Percentiles rank a stretch among this genome's conserved stretches.
These are phyloP conservation scores for Boehmeria nivea DNA, from an alignment of 306 rosid species.

Conservation along the genomic window DNA sequence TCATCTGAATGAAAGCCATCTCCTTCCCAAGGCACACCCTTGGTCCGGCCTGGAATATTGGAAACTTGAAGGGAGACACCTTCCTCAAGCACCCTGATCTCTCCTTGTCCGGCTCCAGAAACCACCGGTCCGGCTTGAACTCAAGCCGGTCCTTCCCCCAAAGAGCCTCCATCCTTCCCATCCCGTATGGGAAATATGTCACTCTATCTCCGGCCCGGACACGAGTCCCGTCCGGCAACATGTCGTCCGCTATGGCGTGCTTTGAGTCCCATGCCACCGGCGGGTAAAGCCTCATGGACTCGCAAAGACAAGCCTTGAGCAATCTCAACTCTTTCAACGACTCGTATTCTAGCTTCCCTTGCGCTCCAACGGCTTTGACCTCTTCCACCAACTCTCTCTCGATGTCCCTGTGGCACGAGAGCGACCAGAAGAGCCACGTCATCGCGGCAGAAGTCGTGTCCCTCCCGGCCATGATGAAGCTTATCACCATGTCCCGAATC, in stretches of 20 bases:
- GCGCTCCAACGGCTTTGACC: constrained; percentile 8
- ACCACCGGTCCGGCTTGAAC: constrained; percentile 82
- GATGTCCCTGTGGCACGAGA: constrained; percentile 35
- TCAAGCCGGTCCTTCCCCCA: constrained; percentile 77
- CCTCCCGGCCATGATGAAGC: constrained; percentile 85
- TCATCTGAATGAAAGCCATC: constrained; percentile 86
- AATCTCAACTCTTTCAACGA: constrained; percentile 41
- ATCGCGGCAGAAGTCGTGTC: constrained; percentile 90
- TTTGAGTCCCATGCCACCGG: constrained; percentile 95
- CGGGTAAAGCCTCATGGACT: constrained; percentile 82
- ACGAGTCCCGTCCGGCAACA: constrained; percentile 61
- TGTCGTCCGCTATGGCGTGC: constrained; percentile 55
- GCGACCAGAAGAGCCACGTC: constrained; percentile 89
- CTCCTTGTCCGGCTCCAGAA: constrained; percentile 34
- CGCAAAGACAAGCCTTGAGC: constrained; percentile 68
- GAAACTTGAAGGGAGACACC: constrained; percentile 59
- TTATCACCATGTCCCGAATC: constrained; percentile 72
- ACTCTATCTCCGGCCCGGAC: constrained; percentile 71
- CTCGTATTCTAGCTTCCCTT: constrained; percentile 28
- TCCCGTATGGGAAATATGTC: constrained; percentile 83
- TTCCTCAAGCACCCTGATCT: constrained; percentile 27
- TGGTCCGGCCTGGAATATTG: constrained; percentile 89
- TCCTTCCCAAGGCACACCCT: constrained; percentile 85
- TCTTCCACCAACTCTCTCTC: constrained; percentile 49
- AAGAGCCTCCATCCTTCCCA: constrained; percentile 80